Conservation (phyloP, 805 yeast species). For the Candida schatavii region DNA sequence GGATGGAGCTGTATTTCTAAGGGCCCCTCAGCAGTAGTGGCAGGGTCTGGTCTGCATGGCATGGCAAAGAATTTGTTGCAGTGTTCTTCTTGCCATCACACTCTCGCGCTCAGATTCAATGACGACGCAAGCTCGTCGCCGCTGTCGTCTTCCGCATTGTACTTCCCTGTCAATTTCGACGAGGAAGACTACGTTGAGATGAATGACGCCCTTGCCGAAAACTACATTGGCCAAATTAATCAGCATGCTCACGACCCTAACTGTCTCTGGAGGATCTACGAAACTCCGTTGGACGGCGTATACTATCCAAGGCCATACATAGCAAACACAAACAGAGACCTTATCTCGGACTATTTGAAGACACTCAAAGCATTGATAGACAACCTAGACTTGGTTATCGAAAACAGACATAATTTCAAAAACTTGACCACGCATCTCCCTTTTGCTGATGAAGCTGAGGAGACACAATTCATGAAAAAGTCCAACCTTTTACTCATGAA, state of each 20-base stretch:
- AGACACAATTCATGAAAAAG: constrained; percentile 15
- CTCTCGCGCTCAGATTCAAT: constrained; percentile 27
- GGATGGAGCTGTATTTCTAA: constrained; percentile 48
- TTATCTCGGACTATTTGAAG: constrained; percentile 27
- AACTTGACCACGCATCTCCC: constrained; percentile 4
- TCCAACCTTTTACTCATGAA: constrained; percentile 33
- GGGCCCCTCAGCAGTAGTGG: no score
- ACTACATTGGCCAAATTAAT: constrained; percentile 24
- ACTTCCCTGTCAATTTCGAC: constrained; percentile 15
- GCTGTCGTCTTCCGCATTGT: background rate
- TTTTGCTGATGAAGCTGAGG: background rate
- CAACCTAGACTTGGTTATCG: constrained; percentile 14
- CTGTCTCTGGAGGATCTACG: constrained; percentile 39
- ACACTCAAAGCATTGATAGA: constrained; percentile 27
- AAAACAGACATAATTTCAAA: background rate
- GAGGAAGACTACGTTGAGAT: constrained; percentile 23
- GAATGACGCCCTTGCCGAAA: constrained; percentile 19
- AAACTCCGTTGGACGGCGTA: constrained; percentile 29
- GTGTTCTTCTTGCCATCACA: constrained; percentile 32
- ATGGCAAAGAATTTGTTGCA: constrained; percentile 26
- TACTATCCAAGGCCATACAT: constrained; percentile 36
- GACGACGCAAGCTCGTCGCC: constrained; percentile 8
- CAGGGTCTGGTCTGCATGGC: no score
- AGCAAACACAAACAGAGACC: constrained; percentile 24
- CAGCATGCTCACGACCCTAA: constrained; percentile 24